Percentiles rank a stretch among this genome's conserved stretches.
These are phyloP conservation scores for Stylosanthes scabra DNA, from an alignment of 331 rosid genomes.

Conservation along the genomic window DNA sequence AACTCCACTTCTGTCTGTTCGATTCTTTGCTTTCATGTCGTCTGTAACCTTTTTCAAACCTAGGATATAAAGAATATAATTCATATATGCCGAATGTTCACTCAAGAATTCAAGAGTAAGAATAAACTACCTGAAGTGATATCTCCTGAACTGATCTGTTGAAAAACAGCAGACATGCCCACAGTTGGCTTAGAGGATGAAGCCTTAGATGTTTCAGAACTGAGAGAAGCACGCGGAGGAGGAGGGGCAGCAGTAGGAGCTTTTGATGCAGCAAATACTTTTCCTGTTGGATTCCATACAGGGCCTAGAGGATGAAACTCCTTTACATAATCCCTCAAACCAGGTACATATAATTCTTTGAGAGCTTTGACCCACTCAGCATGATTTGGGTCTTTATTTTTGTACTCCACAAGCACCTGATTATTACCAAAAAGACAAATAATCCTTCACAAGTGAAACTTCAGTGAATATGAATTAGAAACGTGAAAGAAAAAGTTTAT, in stretches of 20 bases:
- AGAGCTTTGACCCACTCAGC: conserved; percentile 97
- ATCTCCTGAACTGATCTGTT: conserved; percentile 53
- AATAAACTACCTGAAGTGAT: conserved; percentile 66
- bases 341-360: conserved; percentile 93
- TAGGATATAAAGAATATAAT: conserved; percentile 37
- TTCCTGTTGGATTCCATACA: conserved; percentile 84
- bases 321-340: conserved; percentile 92
- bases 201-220: conserved; percentile 79
- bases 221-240: conserved; percentile 85
- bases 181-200: conserved; percentile 82
- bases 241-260: conserved; percentile 86
- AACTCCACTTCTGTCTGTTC: conserved; percentile 76
- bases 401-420: conserved; percentile 90
- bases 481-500: conserved; percentile 24
- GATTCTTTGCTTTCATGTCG: conserved; percentile 96
- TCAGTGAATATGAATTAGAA: conserved; percentile 21
- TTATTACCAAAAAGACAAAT: conserved; percentile 16
- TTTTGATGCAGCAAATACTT: conserved; percentile 65
- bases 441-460: conserved; percentile 4
- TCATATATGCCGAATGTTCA: conserved; percentile 24
- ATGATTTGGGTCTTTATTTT: conserved; percentile 89
- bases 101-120: conserved; percentile 26
- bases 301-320: conserved; percentile 87
- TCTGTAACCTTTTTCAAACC: conserved; percentile 90
- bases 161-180: conserved; percentile 96